Base-by-base conservation (phyloP, 177 flowering plant species). In the Vitis hybrid region DNA sequence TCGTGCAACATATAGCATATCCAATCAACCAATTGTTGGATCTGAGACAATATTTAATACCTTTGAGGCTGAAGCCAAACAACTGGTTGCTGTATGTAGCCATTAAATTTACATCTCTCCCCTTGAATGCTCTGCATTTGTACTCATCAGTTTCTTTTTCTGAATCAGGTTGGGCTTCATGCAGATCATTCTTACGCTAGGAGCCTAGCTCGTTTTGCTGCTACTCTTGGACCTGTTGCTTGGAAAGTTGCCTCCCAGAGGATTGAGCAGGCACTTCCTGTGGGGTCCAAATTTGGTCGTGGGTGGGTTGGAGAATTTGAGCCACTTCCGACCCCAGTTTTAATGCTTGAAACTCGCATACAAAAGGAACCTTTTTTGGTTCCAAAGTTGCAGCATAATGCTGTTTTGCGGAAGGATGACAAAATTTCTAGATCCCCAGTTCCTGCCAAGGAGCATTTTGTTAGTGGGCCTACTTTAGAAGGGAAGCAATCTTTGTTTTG, bases 231-330 rank as follows among this genome's bases (percentile, higher is more conserved):
- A 52, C 85, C 98, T 66, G 81, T 81, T 77, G 97, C 97, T 63
- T 95, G 99, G 99, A 86, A 79, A 81, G 79, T 87, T 77, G 94
- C 98, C 20, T 88, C 99, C 10, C 77, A 78, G 71, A 86, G 82
- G 78, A 93, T 93, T 78, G 89, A 91, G 78, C 86, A 86, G 76
- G 91, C 87, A 48, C 69, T 95, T 53, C 94, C 99, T 61, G 68
- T 70, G 20, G 98, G 87, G 1, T 72, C 68, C 68, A 90, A 88
- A 77, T 93, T 83, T 78, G 99, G 99, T 18, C 96, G 82, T 59
- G 99, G 99, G 18, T 95, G 99, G 99, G 94, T 95, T 39, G 99
- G 94, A 50, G 99, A 93, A 71, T 91, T 90, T 71, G 99, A 94
- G 73, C 96, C 97, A 59, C 90, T 85, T 75, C 90, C 89, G 54